These are phyloP conservation scores for Myrica gale DNA, from an alignment of 306 rosid genomes.

Conservation along the genomic window DNA sequence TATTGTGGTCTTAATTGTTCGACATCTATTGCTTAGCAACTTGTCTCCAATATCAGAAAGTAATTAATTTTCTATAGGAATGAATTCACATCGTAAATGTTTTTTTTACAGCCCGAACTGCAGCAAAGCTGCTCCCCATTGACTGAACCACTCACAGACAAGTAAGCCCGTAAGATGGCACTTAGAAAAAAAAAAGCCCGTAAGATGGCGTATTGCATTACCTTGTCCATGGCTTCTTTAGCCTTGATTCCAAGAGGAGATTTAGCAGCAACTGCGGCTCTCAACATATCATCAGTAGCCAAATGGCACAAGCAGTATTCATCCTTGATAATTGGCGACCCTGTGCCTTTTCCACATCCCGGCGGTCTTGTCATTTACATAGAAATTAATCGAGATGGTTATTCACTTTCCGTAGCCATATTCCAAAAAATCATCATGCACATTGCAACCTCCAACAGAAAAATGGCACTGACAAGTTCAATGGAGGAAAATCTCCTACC, in stretches of 20 bases:
- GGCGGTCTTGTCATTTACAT: slow-evolving; percentile 76
- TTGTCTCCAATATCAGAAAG: too few relatives aligned
- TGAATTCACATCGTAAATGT: too few relatives aligned
- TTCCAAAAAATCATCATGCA: background rate
- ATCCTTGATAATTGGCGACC: slow-evolving; percentile 92
- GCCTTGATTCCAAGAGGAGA: slow-evolving; percentile 94
- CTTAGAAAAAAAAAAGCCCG: too few relatives aligned
- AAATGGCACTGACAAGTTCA: background rate
- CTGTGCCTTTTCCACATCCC: slow-evolving; percentile 99
- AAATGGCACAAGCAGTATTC: slow-evolving; percentile 96
- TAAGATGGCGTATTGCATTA: slow-evolving; percentile 25
- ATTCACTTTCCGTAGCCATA: background rate
- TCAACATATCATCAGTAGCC: slow-evolving; percentile 97
- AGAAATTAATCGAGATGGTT: slow-evolving; percentile 27
- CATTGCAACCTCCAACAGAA: background rate
- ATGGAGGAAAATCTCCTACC: background rate
- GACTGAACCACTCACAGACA: background rate
- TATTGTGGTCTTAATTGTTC: too few relatives aligned
- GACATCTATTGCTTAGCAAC: too few relatives aligned
- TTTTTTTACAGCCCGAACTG: too few relatives aligned
- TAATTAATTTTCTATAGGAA: too few relatives aligned
- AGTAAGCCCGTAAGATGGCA: too few relatives aligned
- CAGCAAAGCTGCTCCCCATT: too few relatives aligned
- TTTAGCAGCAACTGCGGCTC: slow-evolving; percentile 91
- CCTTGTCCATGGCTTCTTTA: slow-evolving; percentile 97